Evolutionary conservation across 2,329 filamentous ascomycete genomes (phyloP).

Genomic region (Monosporascus sp.): DNA sequence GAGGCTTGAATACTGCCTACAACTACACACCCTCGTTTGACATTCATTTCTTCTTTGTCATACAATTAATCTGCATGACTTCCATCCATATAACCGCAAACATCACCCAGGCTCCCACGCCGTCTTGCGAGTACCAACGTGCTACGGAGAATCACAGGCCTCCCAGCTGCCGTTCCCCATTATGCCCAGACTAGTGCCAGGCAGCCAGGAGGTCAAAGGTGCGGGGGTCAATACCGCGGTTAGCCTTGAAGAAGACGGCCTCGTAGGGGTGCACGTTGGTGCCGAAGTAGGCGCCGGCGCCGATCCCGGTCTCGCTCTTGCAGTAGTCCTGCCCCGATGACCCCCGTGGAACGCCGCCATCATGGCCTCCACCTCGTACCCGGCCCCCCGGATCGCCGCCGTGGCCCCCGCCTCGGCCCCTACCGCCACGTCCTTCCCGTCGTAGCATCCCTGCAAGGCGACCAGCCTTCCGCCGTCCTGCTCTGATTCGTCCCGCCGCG

Average conservation of each 20-base stretch:
- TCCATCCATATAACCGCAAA: too few species aligned
- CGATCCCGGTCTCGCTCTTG: background rate
- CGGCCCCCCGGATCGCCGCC: conserved; percentile 18
- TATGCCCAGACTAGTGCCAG: conserved; percentile 20
- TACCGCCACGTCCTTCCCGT: conserved; percentile 19
- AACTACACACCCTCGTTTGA: too few species aligned
- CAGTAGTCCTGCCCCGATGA: conserved; percentile 2
- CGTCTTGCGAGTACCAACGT: too few species aligned
- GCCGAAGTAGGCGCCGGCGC: conserved; percentile 24
- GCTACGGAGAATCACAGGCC: conserved; percentile 3
- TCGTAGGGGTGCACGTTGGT: conserved; percentile 32
- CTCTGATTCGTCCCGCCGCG: conserved; percentile 11
- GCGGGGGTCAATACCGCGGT: conserved; percentile 22
- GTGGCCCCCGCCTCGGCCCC: conserved; percentile 28
- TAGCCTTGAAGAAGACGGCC: conserved; percentile 31
- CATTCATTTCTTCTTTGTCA: too few species aligned
- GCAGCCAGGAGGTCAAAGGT: conserved; percentile 24
- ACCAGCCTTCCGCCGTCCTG: conserved; percentile 19
- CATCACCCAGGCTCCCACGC: too few species aligned
- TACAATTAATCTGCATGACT: too few species aligned
- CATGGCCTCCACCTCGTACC: conserved; percentile 29
- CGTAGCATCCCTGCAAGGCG: conserved; percentile 26
- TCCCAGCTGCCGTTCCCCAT: conserved; percentile 21
- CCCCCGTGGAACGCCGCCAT: conserved; percentile 24
- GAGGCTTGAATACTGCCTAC: too few species aligned